Conservation (phyloP, 306 rosid genomes). For the Mimosa pudica region DNA sequence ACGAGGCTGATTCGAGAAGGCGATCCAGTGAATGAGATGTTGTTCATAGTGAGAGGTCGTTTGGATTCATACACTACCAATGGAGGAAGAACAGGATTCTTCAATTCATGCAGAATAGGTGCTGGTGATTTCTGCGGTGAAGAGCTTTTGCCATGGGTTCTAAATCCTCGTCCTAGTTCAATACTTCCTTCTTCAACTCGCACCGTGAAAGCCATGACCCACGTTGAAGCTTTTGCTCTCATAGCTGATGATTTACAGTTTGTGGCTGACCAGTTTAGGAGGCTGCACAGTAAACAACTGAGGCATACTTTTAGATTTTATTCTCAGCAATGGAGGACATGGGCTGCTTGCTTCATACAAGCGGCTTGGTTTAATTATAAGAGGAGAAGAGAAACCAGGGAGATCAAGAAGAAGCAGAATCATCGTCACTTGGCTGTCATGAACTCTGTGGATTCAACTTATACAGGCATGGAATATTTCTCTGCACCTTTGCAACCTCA, state of each 20-base stretch:
- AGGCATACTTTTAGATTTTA: conserved; percentile 52
- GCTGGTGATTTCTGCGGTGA: conserved; percentile 71
- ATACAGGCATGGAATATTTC: conserved; percentile 32
- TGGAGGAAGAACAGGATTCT: conserved; percentile 63
- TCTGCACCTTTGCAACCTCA: conserved; percentile 46
- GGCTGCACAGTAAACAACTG: conserved; percentile 55
- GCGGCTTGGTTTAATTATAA: conserved; percentile 66
- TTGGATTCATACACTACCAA: conserved; percentile 58
- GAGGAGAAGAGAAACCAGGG: conserved; percentile 43
- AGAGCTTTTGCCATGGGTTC: conserved; percentile 61
- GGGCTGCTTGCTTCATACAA: conserved; percentile 71
- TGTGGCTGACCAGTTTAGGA: conserved; percentile 60
- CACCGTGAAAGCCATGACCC: conserved; percentile 50
- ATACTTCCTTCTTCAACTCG: conserved; percentile 58
- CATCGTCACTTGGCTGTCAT: background rate
- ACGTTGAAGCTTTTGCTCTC: conserved; percentile 71
- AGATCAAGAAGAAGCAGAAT: conserved; percentile 44
- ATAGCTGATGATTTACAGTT: conserved; percentile 53
- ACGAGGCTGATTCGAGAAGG: conserved; percentile 57
- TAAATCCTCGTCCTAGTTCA: conserved; percentile 50
- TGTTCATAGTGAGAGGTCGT: conserved; percentile 56
- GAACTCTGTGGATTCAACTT: conserved; percentile 5
- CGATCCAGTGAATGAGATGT: conserved; percentile 57
- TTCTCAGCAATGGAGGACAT: conserved; percentile 61
- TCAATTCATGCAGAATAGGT: conserved; percentile 52